Percentiles rank a stretch among this genome's conserved stretches.
phyloP scores from a whole-genome alignment of 192 early-diverging fungal species.

The Gamsiella multidivaricata region DNA sequence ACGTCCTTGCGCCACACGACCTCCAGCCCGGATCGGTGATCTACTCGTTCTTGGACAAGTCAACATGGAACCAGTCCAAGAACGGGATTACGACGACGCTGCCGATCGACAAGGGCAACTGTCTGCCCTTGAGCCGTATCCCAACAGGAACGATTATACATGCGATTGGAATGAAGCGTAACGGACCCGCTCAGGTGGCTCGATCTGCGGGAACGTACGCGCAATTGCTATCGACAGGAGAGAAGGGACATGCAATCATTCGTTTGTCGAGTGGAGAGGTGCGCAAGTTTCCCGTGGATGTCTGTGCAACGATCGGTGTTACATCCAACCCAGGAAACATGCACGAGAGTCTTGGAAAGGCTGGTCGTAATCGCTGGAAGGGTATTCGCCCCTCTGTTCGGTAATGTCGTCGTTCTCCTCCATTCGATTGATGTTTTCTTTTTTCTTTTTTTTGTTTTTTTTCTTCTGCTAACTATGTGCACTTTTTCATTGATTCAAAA shows the following conservation, averaged over 20 bases:
- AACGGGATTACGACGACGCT: constrained; percentile 55
- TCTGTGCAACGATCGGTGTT: constrained; percentile 89
- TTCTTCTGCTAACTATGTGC: not conserved
- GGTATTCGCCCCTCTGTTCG: constrained; percentile 92
- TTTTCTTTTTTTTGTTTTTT: not conserved
- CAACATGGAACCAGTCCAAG: constrained; percentile 43
- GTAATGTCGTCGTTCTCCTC: constrained; percentile 12
- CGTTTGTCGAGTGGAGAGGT: constrained; percentile 89
- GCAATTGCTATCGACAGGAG: constrained; percentile 82
- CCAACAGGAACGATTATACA: constrained; percentile 93
- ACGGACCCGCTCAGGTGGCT: constrained; percentile 80
- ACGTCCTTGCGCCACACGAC: constrained; percentile 86
- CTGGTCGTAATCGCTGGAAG: constrained; percentile 82
- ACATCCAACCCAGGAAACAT: constrained; percentile 93
- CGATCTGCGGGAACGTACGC: constrained; percentile 90
- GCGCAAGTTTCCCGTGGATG: constrained; percentile 83
- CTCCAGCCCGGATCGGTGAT: constrained; percentile 82
- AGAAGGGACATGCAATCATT: constrained; percentile 85
- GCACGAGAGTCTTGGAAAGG: constrained; percentile 88
- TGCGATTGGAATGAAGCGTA: constrained; percentile 83
- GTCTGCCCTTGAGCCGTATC: constrained; percentile 88
- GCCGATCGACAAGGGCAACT: constrained; percentile 86
- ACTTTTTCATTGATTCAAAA: not conserved
- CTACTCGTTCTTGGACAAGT: constrained; percentile 66
- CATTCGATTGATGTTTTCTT: not conserved